phyloP scores from a whole-genome alignment of 495 filamentous ascomycete species.

The Cercophora sp. region DNA sequence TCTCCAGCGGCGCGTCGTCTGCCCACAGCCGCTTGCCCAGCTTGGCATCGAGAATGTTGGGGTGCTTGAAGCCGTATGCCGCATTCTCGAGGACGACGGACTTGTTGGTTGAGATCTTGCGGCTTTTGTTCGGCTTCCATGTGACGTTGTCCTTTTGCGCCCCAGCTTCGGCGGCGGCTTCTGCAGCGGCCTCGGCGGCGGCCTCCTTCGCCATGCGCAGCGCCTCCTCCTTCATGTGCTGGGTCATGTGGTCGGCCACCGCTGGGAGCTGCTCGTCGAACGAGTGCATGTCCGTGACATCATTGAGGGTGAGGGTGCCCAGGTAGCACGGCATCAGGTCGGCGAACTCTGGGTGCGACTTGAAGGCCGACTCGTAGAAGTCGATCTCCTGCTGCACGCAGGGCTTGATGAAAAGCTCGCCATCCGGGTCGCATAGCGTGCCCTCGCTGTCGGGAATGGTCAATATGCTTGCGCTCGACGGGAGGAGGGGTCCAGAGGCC shows the following conservation, averaged over 20 bases:
- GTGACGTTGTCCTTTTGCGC: constrained; percentile 20
- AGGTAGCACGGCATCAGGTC: constrained; percentile 80
- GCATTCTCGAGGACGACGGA: constrained; percentile 88
- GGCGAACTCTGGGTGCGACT: constrained; percentile 63
- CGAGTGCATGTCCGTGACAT: constrained; percentile 39
- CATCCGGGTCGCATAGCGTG: constrained; percentile 79
- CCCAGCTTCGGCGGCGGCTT: constrained; percentile 20
- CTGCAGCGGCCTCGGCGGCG: constrained; percentile 24
- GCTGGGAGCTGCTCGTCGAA: constrained; percentile 50
- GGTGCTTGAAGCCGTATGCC: constrained; percentile 71
- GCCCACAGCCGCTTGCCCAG: constrained; percentile 84
- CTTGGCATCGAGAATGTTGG: constrained; percentile 95
- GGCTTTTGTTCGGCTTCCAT: constrained; percentile 39
- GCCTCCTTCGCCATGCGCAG: constrained; percentile 25
- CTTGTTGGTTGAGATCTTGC: constrained; percentile 64
- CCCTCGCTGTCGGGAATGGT: constrained; percentile 62
- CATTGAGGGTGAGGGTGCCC: constrained; percentile 64
- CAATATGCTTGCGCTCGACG: constrained; percentile 3
- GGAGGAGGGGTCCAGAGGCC: not conserved
- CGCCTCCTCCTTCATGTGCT: constrained; percentile 38
- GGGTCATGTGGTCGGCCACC: constrained; percentile 39
- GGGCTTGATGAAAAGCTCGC: constrained; percentile 89
- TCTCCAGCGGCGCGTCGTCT: constrained; percentile 70
- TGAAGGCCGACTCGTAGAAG: constrained; percentile 78
- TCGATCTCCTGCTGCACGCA: constrained; percentile 81